Evolutionary conservation across 2,329 filamentous ascomycete species (phyloP), one percentile per base, ranked within the genome.

Genomic region (Sclerotinia minor): DNA sequence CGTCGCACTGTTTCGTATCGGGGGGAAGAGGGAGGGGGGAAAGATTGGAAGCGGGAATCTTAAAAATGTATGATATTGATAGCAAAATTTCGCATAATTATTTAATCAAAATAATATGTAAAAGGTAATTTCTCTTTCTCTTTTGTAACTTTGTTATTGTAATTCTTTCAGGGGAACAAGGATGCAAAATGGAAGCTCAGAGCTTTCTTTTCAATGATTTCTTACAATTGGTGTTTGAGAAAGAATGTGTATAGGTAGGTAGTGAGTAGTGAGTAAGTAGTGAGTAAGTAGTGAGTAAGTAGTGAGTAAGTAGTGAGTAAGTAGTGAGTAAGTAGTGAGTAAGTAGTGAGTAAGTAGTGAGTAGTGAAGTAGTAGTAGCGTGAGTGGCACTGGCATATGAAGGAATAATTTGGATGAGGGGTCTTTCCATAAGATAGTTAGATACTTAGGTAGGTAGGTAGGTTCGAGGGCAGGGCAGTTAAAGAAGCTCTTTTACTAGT

Each of bases 201-300:
- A 57, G 63, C 63, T 65, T 9, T 41, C 19, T 49, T 24, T 65
- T 57, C 26, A 47, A 47, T n/a, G 24, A 65, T 52, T 66, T 59
- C 54, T 50, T 45, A 66, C 64, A 66, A 66, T 66, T 66, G 64
- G 24, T 66, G 54, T 66, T 66, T 66, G 64, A 66, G 52, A 58
- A 49, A 44, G 54, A 59, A 66, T 32, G 53, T 19, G 26, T 50
- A 8, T 35, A 1, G 5, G 35, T 35, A 35, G 5, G n/a, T 47
- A 24, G 45, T 21, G n/a, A 13, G 15, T 26, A 21, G 54, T 21
- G 38, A 29, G n/a, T 35, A 35, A 9, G 35, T 35, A 35, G 35
- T 35, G 35, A 35, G 35, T 35, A 35, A 32, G 5, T 32, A 7
- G 32, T 32, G 32, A 32, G 32, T 32, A 32, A 29, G 5, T 11